These are phyloP conservation scores for Schizosaccharomyces japonicus DNA, from an alignment of 805 yeast genomes.

Conservation along the genomic window DNA sequence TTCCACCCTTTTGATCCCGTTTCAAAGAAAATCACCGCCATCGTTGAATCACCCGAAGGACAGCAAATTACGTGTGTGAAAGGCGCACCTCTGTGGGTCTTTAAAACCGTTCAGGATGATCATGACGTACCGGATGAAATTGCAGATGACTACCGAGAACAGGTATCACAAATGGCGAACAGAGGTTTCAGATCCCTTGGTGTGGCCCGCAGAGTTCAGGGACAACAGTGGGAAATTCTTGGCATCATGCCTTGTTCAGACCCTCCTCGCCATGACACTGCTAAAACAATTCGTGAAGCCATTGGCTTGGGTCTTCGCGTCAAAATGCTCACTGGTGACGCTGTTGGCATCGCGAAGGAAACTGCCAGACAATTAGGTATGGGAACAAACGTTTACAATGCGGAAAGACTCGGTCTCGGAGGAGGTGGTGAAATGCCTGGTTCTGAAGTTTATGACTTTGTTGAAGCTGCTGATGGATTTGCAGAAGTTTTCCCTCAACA, in stretches of 20 bases:
- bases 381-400: constrained; percentile 89
- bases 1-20: constrained; percentile 97
- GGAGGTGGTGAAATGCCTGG: constrained; percentile 43
- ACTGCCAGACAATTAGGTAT: constrained; percentile 93
- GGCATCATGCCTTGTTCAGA: constrained; percentile 98
- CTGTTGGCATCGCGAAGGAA: constrained; percentile 96
- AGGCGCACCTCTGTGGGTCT: constrained; percentile 93
- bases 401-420: constrained; percentile 87
- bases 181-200: constrained; percentile 97
- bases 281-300: constrained; percentile 80
- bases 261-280: constrained; percentile 97
- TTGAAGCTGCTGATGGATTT: constrained; percentile 85
- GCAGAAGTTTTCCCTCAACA: constrained; percentile 50
- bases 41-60: constrained; percentile 89
- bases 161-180: constrained; percentile 90
- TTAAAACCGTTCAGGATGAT: constrained; percentile 91
- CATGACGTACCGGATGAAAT: constrained; percentile 87
- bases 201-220: constrained; percentile 97
- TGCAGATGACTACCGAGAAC: constrained; percentile 84
- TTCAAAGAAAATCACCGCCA: constrained; percentile 84
- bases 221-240: constrained; percentile 91
- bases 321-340: constrained; percentile 97
- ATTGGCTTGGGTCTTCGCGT: constrained; percentile 76
- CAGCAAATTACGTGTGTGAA: constrained; percentile 87
- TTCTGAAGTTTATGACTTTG: constrained; percentile 41